phyloP scores from a whole-genome alignment of 2,329 filamentous ascomycete species.

The Diaporthe velutina region DNA sequence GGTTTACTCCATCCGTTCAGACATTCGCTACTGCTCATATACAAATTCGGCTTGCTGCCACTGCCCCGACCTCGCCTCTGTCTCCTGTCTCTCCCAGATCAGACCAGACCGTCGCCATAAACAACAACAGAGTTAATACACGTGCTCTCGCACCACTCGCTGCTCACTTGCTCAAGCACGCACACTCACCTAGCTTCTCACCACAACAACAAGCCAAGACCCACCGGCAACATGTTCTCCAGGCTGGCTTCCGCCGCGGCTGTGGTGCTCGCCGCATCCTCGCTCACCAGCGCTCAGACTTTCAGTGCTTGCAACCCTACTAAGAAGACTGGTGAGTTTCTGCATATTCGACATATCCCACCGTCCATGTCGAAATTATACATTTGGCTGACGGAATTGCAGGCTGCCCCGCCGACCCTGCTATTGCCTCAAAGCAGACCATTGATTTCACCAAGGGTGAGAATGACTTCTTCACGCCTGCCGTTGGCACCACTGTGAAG shows the following conservation, averaged over 20 bases:
- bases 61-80: conserved; percentile 5
- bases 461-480: conserved; percentile 66
- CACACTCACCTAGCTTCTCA: neutral
- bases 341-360: conserved; percentile 45
- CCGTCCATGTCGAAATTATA: neutral
- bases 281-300: conserved; percentile 68
- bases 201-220: conserved; percentile 12
- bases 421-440: conserved; percentile 72
- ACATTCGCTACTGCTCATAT: conserved; percentile 8
- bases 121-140: conserved; percentile 8
- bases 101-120: conserved; percentile 7
- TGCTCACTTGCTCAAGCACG: conserved; percentile 4
- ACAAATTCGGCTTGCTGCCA: conserved; percentile 24
- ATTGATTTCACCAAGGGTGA: conserved; percentile 85
- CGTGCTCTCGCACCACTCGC: conserved; percentile 13
- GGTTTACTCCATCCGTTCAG: conserved; percentile 4
- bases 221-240: conserved; percentile 55
- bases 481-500: conserved; percentile 61
- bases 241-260: conserved; percentile 60
- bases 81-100: neutral
- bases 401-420: conserved; percentile 81
- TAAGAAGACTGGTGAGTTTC: conserved; percentile 54
- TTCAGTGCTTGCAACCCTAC: conserved; percentile 68
- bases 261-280: conserved; percentile 63
- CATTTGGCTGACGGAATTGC: conserved; percentile 24